Conservation (phyloP, 192 early-diverging fungal genomes). For the Paraglomus brasilianum region DNA sequence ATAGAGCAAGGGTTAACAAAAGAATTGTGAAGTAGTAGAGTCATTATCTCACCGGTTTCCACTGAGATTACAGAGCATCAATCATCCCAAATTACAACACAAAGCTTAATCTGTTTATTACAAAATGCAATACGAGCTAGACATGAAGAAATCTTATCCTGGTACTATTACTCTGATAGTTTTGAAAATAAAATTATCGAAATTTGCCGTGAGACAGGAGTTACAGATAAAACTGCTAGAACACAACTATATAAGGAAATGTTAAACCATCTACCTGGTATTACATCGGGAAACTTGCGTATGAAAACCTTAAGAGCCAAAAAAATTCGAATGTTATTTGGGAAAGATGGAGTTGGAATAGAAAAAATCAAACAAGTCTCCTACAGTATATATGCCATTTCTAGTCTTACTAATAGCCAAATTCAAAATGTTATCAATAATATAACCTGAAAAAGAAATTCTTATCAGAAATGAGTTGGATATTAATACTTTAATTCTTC, state of each 20-base stretch:
- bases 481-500: no score
- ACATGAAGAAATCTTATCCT: constrained; percentile 13
- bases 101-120: constrained; percentile 1
- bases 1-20: constrained; percentile 21
- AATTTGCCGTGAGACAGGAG: constrained; percentile 2
- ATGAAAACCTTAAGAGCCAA: constrained; percentile 13
- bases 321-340: constrained; percentile 4
- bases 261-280: constrained; percentile 9
- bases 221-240: constrained; percentile 22
- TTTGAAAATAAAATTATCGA: constrained; percentile 22
- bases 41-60: constrained; percentile 1
- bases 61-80: not conserved
- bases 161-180: constrained; percentile 16
- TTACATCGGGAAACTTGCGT: not conserved
- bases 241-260: constrained; percentile 22
- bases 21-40: constrained; percentile 16
- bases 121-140: constrained; percentile 16
- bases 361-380: not conserved
- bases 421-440: constrained; percentile 26
- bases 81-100: no score
- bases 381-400: constrained; percentile 2
- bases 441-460: constrained; percentile 1
- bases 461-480: no score
- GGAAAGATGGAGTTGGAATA: not conserved
- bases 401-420: no score